These are phyloP conservation scores for Hydnum rufescens DNA, from an alignment of 768 basidiomycete genomes.

Conservation along the genomic window DNA sequence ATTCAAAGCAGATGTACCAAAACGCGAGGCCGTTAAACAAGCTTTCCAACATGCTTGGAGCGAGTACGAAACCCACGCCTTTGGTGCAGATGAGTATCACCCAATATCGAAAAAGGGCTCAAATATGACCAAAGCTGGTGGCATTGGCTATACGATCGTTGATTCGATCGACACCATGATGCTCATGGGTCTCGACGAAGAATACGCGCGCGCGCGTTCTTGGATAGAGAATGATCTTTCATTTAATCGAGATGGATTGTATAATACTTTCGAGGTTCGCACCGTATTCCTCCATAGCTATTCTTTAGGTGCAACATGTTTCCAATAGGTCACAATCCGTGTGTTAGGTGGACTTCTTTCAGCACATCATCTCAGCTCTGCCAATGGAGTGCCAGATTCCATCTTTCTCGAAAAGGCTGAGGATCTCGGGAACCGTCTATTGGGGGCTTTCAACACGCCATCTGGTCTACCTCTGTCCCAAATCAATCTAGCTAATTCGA, in stretches of 20 bases:
- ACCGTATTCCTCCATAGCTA: background rate
- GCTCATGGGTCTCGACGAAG: conserved; percentile 62
- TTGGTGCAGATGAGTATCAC: conserved; percentile 85
- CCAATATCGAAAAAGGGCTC: conserved; percentile 55
- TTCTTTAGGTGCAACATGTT: background rate
- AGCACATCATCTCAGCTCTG: conserved; percentile 53
- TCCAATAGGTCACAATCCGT: conserved; percentile 65
- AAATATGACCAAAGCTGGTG: conserved; percentile 58
- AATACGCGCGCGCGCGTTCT: conserved; percentile 52
- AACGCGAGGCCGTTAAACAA: background rate
- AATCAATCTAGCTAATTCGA: conserved; percentile 45
- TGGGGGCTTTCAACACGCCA: conserved; percentile 64
- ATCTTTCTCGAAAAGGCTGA: conserved; percentile 57
- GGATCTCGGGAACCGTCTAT: conserved; percentile 72
- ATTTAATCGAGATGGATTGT: conserved; percentile 59
- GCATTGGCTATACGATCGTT: conserved; percentile 75
- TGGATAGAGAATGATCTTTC: conserved; percentile 55
- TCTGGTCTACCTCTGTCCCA: conserved; percentile 65
- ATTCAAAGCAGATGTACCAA: conserved; percentile 9
- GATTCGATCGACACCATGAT: conserved; percentile 79
- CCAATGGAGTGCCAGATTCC: conserved; percentile 25
- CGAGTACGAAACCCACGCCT: conserved; percentile 76
- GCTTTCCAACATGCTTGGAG: conserved; percentile 54
- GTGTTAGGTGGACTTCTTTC: conserved; percentile 79
- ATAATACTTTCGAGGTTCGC: conserved; percentile 81